A percentile compares a stretch with the other conserved stretches of the same genome.
Evolutionary conservation across 306 rosid genomes (phyloP).

Genomic region (Dalbergia cultrata): DNA sequence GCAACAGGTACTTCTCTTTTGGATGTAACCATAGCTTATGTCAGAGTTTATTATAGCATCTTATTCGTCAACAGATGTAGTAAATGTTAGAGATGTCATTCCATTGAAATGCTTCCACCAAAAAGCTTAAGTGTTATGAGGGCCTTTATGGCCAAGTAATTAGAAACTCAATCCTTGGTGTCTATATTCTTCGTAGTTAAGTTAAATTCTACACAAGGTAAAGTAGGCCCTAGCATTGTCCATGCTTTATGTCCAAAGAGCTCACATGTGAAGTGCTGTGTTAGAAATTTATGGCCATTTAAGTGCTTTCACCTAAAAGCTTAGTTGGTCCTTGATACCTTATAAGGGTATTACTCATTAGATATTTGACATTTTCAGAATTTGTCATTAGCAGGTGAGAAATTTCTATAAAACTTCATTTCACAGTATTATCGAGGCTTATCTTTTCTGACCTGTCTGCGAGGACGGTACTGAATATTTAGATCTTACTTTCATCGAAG

Average conservation of each 20-base stretch:
- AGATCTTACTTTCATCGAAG: conserved; percentile 50
- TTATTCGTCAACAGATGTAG: conserved; percentile 4
- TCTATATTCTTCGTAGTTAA: background rate
- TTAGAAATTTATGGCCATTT: background rate
- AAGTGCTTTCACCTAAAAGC: conserved; percentile 31
- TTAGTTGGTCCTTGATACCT: conserved; percentile 12
- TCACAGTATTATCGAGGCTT: conserved; percentile 21
- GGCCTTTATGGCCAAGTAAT: background rate
- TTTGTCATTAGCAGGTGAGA: conserved; percentile 16
- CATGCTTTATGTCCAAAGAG: conserved; percentile 32
- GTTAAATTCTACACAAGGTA: conserved; percentile 26
- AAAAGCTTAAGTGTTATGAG: conserved; percentile 2
- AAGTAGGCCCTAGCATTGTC: conserved; percentile 9
- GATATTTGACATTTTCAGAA: conserved; percentile 22
- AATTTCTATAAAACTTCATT: conserved; percentile 5
- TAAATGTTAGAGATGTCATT: conserved; percentile 18
- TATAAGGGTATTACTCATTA: background rate
- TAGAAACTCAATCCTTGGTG: conserved; percentile 4
- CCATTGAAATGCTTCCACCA: background rate
- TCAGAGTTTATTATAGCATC: conserved; percentile 5
- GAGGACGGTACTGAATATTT: conserved; percentile 6
- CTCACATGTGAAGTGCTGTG: background rate
- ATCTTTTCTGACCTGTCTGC: conserved; percentile 24
- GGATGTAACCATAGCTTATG: conserved; percentile 21
- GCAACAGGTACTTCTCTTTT: conserved; percentile 65